phyloP scores from a whole-genome alignment of 768 basidiomycete genomes.

The Termitomyces sp. region DNA sequence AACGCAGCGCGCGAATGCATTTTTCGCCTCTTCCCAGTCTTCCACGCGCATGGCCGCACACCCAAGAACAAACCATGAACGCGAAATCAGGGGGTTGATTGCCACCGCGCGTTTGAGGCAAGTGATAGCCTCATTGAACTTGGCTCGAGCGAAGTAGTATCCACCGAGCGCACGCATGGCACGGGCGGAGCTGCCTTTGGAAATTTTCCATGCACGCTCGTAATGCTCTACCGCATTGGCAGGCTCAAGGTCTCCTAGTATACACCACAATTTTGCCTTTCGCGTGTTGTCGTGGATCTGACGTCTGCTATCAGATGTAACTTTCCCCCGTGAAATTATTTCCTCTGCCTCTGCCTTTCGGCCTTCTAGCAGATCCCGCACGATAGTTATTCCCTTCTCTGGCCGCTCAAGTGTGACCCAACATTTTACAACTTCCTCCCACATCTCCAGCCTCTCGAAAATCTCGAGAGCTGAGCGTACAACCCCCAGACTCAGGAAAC shows the following conservation, averaged over 20 bases:
- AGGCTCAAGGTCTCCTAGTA: constrained; percentile 89
- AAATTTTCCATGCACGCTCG: constrained; percentile 79
- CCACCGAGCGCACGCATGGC: constrained; percentile 92
- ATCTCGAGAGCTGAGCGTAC: constrained; percentile 89
- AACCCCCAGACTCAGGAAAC: constrained; percentile 84
- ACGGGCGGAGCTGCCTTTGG: constrained; percentile 75
- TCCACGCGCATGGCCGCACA: constrained; percentile 83
- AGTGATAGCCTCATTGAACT: constrained; percentile 58
- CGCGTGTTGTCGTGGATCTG: constrained; percentile 57
- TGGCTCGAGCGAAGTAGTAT: constrained; percentile 65
- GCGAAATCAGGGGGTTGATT: constrained; percentile 85
- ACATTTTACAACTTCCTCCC: constrained; percentile 94
- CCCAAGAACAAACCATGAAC: constrained; percentile 96
- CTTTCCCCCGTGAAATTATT: constrained; percentile 61
- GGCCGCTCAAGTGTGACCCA: constrained; percentile 77
- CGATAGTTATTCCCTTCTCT: constrained; percentile 76
- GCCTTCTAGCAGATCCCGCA: constrained; percentile 83
- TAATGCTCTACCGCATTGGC: constrained; percentile 72
- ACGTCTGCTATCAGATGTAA: constrained; percentile 36
- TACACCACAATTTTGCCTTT: constrained; percentile 92
- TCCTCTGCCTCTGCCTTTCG: constrained; percentile 78
- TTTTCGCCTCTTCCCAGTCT: constrained; percentile 79
- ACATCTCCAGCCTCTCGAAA: constrained; percentile 94
- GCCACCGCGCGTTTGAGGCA: constrained; percentile 73
- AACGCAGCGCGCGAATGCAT: constrained; percentile 84